A percentile compares a stretch with the other conserved stretches of the same genome.
phyloP scores from a whole-genome alignment of 2,329 filamentous ascomycete species.

The Bertia moriformis region DNA sequence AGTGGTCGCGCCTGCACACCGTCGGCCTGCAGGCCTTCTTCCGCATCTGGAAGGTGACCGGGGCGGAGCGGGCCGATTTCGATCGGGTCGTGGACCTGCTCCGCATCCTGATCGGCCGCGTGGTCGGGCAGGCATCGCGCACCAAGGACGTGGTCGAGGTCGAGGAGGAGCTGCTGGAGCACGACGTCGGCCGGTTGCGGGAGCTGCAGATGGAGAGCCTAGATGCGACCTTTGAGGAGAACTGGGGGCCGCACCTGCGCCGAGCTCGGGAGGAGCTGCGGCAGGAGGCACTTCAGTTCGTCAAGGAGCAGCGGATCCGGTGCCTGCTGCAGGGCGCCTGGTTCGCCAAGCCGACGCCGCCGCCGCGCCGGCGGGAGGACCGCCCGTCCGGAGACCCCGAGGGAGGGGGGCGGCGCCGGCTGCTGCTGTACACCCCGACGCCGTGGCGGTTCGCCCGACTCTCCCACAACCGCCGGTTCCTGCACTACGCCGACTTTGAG shows the following conservation, averaged over 20 bases:
- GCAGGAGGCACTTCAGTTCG: slow-evolving; percentile 83
- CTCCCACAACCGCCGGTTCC: slow-evolving; percentile 76
- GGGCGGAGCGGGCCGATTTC: slow-evolving; percentile 73
- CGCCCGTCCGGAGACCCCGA: slow-evolving; percentile 26
- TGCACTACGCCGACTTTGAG: slow-evolving; percentile 81
- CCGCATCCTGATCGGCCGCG: slow-evolving; percentile 76
- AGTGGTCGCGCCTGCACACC: slow-evolving; percentile 84
- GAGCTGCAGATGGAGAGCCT: slow-evolving; percentile 87
- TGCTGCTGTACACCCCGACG: slow-evolving; percentile 28
- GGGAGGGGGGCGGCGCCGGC: slow-evolving; percentile 15
- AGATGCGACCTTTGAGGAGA: slow-evolving; percentile 81
- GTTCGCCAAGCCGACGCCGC: slow-evolving; percentile 47
- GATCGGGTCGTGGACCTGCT: slow-evolving; percentile 85
- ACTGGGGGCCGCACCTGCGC: slow-evolving; percentile 78
- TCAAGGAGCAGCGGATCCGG: slow-evolving; percentile 89
- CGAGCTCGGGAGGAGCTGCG: slow-evolving; percentile 86
- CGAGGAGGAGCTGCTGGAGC: slow-evolving; percentile 76
- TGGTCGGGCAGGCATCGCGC: slow-evolving; percentile 68
- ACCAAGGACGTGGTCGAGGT: slow-evolving; percentile 75
- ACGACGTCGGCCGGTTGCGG: slow-evolving; percentile 64
- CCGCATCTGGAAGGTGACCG: slow-evolving; percentile 80
- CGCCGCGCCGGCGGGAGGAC: slow-evolving; percentile 16
- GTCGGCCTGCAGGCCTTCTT: slow-evolving; percentile 78
- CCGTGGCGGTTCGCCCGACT: slow-evolving; percentile 74
- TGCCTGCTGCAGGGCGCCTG: slow-evolving; percentile 80